Percentiles rank a stretch among this genome's conserved stretches.
Evolutionary conservation across 106 monocot genomes (phyloP).

Genomic region (Acorus calamus): DNA sequence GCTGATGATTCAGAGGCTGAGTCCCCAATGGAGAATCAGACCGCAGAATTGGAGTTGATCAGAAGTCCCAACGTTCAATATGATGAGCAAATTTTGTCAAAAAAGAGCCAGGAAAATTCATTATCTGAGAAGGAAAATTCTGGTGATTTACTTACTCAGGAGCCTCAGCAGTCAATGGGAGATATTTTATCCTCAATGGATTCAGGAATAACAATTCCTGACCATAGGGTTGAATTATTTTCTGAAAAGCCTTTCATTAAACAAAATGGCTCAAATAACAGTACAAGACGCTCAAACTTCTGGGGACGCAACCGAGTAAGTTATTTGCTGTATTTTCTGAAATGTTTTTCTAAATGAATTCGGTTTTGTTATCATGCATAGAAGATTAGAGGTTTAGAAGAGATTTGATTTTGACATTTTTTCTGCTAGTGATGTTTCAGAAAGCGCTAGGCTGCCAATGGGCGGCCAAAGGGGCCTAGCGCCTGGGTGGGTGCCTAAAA

Average conservation of each 20-base stretch:
- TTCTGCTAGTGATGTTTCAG: too few relatives aligned
- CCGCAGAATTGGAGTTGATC: constrained; percentile 17
- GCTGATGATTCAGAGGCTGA: constrained; percentile 73
- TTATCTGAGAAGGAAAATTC: constrained; percentile 32
- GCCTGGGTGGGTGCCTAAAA: too few relatives aligned
- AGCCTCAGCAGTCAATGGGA: constrained; percentile 71
- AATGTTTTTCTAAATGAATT: too few relatives aligned
- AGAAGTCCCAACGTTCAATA: constrained; percentile 19
- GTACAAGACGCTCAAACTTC: constrained; percentile 54
- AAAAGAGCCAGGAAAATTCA: constrained; percentile 25
- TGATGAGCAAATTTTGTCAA: constrained; percentile 25
- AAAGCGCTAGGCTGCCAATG: too few relatives aligned
- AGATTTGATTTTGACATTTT: too few relatives aligned
- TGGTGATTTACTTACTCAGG: constrained; percentile 28
- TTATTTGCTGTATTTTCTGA: not conserved
- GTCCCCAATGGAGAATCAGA: constrained; percentile 33
- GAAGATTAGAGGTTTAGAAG: too few relatives aligned
- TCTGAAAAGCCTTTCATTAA: constrained; percentile 38
- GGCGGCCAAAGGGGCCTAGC: too few relatives aligned
- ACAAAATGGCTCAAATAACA: constrained; percentile 46
- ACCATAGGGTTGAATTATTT: constrained; percentile 38
- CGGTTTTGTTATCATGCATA: too few relatives aligned
- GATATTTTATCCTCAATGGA: constrained; percentile 87
- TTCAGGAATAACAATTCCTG: constrained; percentile 41
- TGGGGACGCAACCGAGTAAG: constrained; percentile 85